These are phyloP conservation scores for Triticum aestivum DNA, from an alignment of 176 grass and related monocot species.

Conservation along the genomic window IWGSC_CS_RefSeq_v2.1 NC_057807.1:485288804-485289303, in stretches of 20 bases:
- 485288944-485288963: too few relatives aligned
- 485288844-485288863: too few relatives aligned
- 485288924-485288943: too few relatives aligned
- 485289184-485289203: constrained; percentile 33
- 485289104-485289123: constrained; percentile 31
- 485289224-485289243: constrained; percentile 70
- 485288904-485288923: too few relatives aligned
- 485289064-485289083: constrained; percentile 41
- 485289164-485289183: constrained; percentile 93
- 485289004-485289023: constrained; percentile 78
- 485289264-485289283: background rate
- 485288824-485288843: too few relatives aligned
- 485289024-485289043: constrained; percentile 47
- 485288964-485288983: too few relatives aligned
- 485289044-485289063: constrained; percentile 77
- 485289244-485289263: constrained; percentile 48
- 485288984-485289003: constrained; percentile 43
- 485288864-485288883: too few relatives aligned
- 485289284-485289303: constrained; percentile 74
- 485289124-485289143: constrained; percentile 98
- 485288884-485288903: too few relatives aligned
- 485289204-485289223: constrained; percentile 63
- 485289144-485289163: constrained; percentile 89
- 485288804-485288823: too few relatives aligned
- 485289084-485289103: too few relatives aligned